These are phyloP conservation scores for Sporothrix mexicana DNA, from an alignment of 2,329 filamentous ascomycete genomes.

Conservation along the genomic window DNA sequence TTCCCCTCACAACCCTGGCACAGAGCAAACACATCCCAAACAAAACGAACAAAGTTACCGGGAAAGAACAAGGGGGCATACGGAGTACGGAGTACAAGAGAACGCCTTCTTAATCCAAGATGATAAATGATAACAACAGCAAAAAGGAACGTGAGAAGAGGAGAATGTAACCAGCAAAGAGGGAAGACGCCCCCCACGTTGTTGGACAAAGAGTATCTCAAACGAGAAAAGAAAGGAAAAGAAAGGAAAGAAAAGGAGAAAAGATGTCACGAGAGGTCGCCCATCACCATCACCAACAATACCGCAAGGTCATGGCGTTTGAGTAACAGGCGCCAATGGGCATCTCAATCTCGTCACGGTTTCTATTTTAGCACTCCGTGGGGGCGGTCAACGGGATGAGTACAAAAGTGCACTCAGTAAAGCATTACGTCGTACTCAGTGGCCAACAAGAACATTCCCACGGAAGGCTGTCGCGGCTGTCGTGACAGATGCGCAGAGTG, in stretches of 20 bases:
- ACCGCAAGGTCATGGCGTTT: background rate
- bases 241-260: background rate
- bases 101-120: slow-evolving; percentile 18
- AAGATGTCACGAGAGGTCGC: slow-evolving; percentile 3
- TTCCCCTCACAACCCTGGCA: background rate
- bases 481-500: background rate
- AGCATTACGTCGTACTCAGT: no score
- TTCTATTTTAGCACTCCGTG: background rate
- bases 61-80: background rate
- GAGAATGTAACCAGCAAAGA: background rate
- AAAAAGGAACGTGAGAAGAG: background rate
- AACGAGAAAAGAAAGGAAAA: background rate
- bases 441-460: no score
- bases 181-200: slow-evolving; percentile 2
- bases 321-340: background rate
- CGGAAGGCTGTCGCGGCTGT: background rate
- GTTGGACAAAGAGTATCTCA: background rate
- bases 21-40: slow-evolving; percentile 25
- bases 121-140: background rate
- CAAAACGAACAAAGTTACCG: background rate
- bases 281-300: slow-evolving; percentile 5
- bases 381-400: background rate
- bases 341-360: background rate
- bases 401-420: background rate
- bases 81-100: no score